Conservation (phyloP, 2,329 filamentous ascomycete species). For the Sarocladium strictum region DNA sequence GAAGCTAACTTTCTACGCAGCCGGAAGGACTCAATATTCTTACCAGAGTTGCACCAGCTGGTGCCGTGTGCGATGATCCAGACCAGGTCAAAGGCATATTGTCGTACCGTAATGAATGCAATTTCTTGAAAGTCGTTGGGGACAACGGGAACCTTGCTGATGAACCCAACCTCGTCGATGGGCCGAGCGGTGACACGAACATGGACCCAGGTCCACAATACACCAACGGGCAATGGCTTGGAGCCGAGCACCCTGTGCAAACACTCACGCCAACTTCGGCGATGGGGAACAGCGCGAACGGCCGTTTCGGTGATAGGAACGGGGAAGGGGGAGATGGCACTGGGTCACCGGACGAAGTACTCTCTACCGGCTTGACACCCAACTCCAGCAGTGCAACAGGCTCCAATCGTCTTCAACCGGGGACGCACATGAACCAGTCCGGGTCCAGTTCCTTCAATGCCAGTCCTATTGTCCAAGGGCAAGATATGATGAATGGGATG, state of each 20-base stretch:
- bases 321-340: constrained; percentile 42
- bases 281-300: constrained; percentile 27
- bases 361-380: constrained; percentile 52
- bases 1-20: constrained; percentile 17
- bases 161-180: constrained; percentile 32
- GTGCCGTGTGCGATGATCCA: constrained; percentile 26
- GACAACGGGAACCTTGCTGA: constrained; percentile 34
- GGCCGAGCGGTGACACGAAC: constrained; percentile 23
- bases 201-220: constrained; percentile 16
- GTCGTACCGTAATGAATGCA: constrained; percentile 37
- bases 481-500: constrained; percentile 30
- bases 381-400: constrained; percentile 43
- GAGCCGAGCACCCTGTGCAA: constrained; percentile 32
- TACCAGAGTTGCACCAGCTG: not conserved
- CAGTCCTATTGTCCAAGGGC: constrained; percentile 42
- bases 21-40: constrained; percentile 15
- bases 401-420: constrained; percentile 19
- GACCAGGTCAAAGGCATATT: constrained; percentile 35
- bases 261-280: constrained; percentile 28
- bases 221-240: constrained; percentile 28
- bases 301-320: constrained; percentile 17
- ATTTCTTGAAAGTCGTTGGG: constrained; percentile 33
- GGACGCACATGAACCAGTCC: constrained; percentile 28
- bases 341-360: constrained; percentile 41
- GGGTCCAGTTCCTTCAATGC: constrained; percentile 43